Conservation (phyloP, 768 basidiomycete genomes). For the Collybia nuda region DNA sequence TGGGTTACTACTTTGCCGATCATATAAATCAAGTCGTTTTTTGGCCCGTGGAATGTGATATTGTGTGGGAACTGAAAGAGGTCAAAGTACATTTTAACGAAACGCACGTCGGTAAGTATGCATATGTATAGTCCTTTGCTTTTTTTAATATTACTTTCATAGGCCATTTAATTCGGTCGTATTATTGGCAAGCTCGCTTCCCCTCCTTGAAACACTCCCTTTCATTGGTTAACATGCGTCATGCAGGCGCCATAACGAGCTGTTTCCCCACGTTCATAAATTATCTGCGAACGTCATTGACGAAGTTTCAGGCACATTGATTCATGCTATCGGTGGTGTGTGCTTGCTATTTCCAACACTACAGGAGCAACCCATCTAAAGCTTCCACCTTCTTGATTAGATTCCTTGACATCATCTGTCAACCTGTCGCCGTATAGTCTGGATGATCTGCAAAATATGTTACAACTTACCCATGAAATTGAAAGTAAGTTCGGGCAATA, state of each 20-base stretch:
- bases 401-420: no score
- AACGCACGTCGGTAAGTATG: neutral
- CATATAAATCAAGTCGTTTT: constrained; percentile 4
- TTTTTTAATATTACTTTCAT: neutral
- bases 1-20: constrained; percentile 9
- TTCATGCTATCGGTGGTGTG: constrained; percentile 1
- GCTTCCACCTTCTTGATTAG: no score
- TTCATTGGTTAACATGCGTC: neutral
- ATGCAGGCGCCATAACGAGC: constrained; percentile 3
- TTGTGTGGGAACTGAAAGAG: constrained; percentile 1
- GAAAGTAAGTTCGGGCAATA: neutral
- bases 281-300: neutral
- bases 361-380: no score
- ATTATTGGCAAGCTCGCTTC: constrained; percentile 4
- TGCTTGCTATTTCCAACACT: neutral
- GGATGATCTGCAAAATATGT: neutral
- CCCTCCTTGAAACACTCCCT: neutral
- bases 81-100: neutral
- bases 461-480: neutral
- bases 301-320: constrained; percentile 1
- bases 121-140: neutral
- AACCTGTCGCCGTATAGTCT: neutral
- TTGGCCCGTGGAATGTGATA: constrained; percentile 2
- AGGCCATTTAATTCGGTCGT: constrained; percentile 1
- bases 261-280: constrained; percentile 1